Conservation (phyloP, 208 protist genomes). For the Tetramitus jugosus region DNA sequence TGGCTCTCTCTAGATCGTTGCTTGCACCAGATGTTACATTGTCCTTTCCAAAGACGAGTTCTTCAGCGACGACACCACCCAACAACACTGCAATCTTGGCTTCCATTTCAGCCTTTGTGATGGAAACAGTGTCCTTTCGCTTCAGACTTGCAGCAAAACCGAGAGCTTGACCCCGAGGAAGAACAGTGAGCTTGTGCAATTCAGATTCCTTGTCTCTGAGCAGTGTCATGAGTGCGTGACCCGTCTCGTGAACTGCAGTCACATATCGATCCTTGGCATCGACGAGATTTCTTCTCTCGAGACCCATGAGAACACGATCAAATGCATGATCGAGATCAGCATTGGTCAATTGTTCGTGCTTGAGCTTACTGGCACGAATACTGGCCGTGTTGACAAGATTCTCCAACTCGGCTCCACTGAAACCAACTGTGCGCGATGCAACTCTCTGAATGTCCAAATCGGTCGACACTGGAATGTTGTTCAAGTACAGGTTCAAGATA, state of each 20-base stretch:
- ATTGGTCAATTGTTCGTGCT: neutral
- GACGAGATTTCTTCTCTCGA: neutral
- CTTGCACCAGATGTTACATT: neutral
- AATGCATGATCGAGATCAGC: neutral
- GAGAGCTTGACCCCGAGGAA: constrained; percentile 3
- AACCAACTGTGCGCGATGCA: constrained; percentile 68
- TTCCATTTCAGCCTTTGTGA: too few relatives aligned
- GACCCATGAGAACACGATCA: constrained; percentile 4
- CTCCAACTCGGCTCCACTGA: constrained; percentile 75
- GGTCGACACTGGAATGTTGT: neutral
- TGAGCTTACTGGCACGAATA: constrained; percentile 56
- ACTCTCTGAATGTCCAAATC: constrained; percentile 35
- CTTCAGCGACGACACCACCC: constrained; percentile 11
- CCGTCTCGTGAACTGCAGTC: constrained; percentile 14
- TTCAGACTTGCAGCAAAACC: neutral
- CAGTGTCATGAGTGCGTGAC: neutral
- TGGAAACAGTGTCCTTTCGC: too few relatives aligned
- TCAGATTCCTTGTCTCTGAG: neutral
- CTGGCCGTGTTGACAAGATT: constrained; percentile 83
- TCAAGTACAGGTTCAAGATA: constrained; percentile 35
- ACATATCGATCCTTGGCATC: neutral
- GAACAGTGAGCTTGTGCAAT: constrained; percentile 6
- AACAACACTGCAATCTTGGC: neutral
- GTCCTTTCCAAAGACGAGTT: constrained; percentile 16
- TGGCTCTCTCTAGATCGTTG: constrained; percentile 3